phyloP scores from a whole-genome alignment of 352 stramenopile genomes.

The Globisporangium okanoganense region DNA sequence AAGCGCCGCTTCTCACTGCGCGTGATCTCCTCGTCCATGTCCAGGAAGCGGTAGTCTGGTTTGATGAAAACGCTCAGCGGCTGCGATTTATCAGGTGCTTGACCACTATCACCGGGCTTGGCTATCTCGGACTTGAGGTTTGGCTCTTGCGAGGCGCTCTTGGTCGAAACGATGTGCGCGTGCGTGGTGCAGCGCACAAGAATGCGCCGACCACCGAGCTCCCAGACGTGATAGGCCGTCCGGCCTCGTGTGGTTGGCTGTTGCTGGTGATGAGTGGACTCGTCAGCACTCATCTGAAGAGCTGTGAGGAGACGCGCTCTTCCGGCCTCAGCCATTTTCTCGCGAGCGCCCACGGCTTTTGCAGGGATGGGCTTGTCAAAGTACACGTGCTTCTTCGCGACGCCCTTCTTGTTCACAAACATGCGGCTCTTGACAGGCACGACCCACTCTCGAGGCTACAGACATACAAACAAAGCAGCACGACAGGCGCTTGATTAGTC shows the following conservation, averaged over 20 bases:
- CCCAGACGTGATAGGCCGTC: slow-evolving; percentile 66
- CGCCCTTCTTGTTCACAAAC: slow-evolving; percentile 22
- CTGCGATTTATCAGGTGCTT: slow-evolving; percentile 1
- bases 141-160: not conserved
- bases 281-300: slow-evolving; percentile 19
- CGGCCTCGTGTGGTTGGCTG: not conserved
- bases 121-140: not conserved
- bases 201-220: slow-evolving; percentile 45
- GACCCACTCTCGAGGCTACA: slow-evolving; percentile 38
- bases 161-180: slow-evolving; percentile 13
- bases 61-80: slow-evolving; percentile 72
- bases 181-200: slow-evolving; percentile 56
- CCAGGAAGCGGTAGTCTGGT: slow-evolving; percentile 48
- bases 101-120: not conserved
- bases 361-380: slow-evolving; percentile 44
- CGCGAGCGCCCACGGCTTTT: slow-evolving; percentile 22
- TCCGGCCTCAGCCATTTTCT: slow-evolving; percentile 28
- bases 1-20: slow-evolving; percentile 52
- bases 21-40: slow-evolving; percentile 56
- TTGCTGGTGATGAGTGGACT: not conserved
- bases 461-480: not conserved
- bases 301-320: slow-evolving; percentile 20
- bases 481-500: not conserved
- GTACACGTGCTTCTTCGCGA: slow-evolving; percentile 45
- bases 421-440: slow-evolving; percentile 57